These are phyloP conservation scores for Leccinum ochraceum DNA, from an alignment of 768 basidiomycete genomes.

Conservation along the genomic window DNA sequence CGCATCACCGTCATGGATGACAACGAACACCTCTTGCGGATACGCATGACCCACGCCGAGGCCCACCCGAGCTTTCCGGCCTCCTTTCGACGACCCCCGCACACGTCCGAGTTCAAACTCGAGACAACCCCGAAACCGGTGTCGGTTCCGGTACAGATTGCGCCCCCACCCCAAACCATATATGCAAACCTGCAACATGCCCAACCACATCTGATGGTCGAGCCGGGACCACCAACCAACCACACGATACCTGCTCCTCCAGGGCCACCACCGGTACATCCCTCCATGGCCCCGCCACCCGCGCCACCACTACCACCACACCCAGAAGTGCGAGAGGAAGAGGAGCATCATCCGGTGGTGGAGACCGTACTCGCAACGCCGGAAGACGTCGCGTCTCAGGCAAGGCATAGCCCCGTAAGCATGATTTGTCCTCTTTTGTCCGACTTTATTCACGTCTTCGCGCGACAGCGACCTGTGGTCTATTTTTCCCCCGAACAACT, in stretches of 20 bases:
- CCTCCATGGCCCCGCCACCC: constrained; percentile 6
- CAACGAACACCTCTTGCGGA: constrained; percentile 35
- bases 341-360: constrained; percentile 9
- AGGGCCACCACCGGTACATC: constrained; percentile 8
- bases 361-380: constrained; percentile 16
- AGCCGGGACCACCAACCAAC: constrained; percentile 15
- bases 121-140: constrained; percentile 31
- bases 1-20: constrained; percentile 40
- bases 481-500: constrained; percentile 36
- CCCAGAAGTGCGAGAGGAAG: constrained; percentile 18
- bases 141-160: constrained; percentile 13
- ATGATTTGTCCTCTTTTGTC: not conserved
- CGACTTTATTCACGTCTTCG: not conserved
- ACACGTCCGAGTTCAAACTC: constrained; percentile 36
- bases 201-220: constrained; percentile 22
- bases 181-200: constrained; percentile 25
- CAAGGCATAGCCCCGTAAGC: constrained; percentile 20
- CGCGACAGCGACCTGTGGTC: constrained; percentile 24
- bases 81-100: constrained; percentile 34
- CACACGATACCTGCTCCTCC: constrained; percentile 15
- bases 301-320: constrained; percentile 11
- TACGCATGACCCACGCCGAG: constrained; percentile 38
- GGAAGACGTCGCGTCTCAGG: constrained; percentile 22
- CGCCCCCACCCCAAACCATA: constrained; percentile 20
- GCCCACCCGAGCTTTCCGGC: constrained; percentile 35